Base-by-base conservation (phyloP, 2,329 filamentous ascomycete species). In the Diaporthe caulivora region DNA sequence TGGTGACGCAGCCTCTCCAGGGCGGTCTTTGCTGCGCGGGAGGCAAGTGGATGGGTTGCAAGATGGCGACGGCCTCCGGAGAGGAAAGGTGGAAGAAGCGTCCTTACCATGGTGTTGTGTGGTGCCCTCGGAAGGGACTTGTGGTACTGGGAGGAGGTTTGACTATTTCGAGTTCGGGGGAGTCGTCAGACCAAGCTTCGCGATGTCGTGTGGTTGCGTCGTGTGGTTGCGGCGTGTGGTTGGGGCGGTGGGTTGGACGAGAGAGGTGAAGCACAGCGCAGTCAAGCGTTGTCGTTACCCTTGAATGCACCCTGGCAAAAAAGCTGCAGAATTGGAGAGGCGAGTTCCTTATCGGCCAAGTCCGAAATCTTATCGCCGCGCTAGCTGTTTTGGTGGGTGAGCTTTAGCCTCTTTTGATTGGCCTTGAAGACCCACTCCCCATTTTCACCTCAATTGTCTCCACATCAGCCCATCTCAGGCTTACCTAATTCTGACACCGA, bases 1-100 rank as follows among this genome's bases (percentile, higher is more conserved):
- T 75, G 76, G 77, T 72, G 57, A 81, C 80, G 78, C 72, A 80
- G 49, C 10, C 26, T 18, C 51, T 31, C 54, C 21, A 11, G 10
- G 3, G 5, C 10, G 5, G 18, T 13, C 53, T 18, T 10, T 40
- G 37, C 37, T 40, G 37, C 37, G n/a, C 37, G 11, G 37, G 37
- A 10, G 13, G 37, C 7, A 40, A 40, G 37, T 40, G 37, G 37
- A 40, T 40, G 6, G 37, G 37, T 13, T 40, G 37, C 37, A 40
- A 40, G 37, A 34, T 34, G 34, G 34, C n/a, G n/a, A n/a, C n/a
- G n/a, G n/a, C n/a, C n/a, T n/a, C n/a, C 5, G 34, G 34, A 34
- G 34, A 34, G 29, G 7, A 9, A 77, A 76, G 76, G 31, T 29
- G 29, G 42, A 26, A 29, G 40, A 21, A 17, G 26, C 24, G 5